Conservation (phyloP, 2,329 filamentous ascomycete species). For the Pseudopithomyces maydicus region DNA sequence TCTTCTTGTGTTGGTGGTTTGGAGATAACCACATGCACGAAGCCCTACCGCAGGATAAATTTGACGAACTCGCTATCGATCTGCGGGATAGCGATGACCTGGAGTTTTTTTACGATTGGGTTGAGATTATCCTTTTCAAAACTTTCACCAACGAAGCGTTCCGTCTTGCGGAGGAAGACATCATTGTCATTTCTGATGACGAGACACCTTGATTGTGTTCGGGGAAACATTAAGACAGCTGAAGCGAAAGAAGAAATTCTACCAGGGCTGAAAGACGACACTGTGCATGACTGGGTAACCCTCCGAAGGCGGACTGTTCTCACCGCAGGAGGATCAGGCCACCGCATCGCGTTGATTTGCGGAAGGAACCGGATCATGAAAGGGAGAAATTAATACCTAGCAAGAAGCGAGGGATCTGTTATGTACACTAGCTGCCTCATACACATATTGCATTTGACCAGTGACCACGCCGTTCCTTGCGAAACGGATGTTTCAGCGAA, state of each 20-base stretch:
- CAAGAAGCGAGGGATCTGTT: neutral
- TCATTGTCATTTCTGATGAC: conserved; percentile 36
- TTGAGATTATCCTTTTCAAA: conserved; percentile 25
- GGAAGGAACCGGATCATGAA: too few species aligned
- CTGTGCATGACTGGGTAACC: neutral
- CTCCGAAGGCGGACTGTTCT: too few species aligned
- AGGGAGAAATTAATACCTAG: too few species aligned
- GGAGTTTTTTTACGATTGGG: conserved; percentile 30
- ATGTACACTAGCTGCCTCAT: neutral
- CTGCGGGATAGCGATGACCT: conserved; percentile 20
- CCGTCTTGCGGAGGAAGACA: conserved; percentile 31
- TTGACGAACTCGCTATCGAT: conserved; percentile 23
- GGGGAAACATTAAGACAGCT: neutral
- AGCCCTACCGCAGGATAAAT: conserved; percentile 9
- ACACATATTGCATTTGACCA: neutral
- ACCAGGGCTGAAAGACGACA: too few species aligned
- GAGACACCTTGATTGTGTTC: conserved; percentile 10
- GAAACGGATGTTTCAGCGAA: neutral
- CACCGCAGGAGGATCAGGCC: neutral
- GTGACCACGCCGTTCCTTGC: neutral
- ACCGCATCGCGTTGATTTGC: neutral
- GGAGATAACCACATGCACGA: conserved; percentile 25
- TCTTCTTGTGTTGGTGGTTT: conserved; percentile 45
- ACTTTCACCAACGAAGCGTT: conserved; percentile 32
- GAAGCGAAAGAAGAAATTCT: too few species aligned